A percentile compares a stretch with the other conserved stretches of the same genome.
phyloP scores from a whole-genome alignment of 345 rosid genomes.

The Boechera retrofracta region DNA sequence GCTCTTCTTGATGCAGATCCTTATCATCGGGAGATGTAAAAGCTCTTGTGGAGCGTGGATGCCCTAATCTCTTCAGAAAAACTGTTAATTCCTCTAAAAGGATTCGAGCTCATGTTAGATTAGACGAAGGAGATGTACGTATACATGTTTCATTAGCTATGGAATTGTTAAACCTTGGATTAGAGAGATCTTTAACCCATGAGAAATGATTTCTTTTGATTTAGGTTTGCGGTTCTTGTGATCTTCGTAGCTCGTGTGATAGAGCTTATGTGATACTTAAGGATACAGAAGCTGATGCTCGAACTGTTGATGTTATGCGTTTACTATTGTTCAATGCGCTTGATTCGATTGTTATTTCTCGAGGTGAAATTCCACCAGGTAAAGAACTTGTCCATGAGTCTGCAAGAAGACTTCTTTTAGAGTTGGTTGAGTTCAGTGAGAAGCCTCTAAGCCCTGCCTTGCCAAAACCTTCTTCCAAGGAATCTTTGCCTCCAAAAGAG shows the following conservation, averaged over 20 bases:
- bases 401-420: conserved; percentile 73
- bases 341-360: conserved; percentile 67
- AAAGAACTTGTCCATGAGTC: conserved; percentile 60
- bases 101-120: conserved; percentile 64
- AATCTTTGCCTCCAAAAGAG: conserved; percentile 42
- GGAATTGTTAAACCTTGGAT: background rate
- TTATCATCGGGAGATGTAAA: conserved; percentile 64
- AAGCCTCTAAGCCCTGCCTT: conserved; percentile 57
- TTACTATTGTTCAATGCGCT: conserved; percentile 67
- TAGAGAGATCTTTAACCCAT: conserved; percentile 14
- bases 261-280: conserved; percentile 80
- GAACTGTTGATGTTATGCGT: conserved; percentile 88
- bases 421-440: conserved; percentile 75
- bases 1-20: conserved; percentile 54
- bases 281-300: conserved; percentile 70
- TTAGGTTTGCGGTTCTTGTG: conserved; percentile 87
- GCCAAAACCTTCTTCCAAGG: conserved; percentile 53
- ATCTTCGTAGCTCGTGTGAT: conserved; percentile 84
- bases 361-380: conserved; percentile 59
- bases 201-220: conserved; percentile 21
- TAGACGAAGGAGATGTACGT: conserved; percentile 92
- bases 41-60: conserved; percentile 75
- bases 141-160: background rate
- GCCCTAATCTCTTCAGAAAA: conserved; percentile 82
- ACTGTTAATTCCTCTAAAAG: conserved; percentile 85